These are phyloP conservation scores for Fusarium sp. DNA, from an alignment of 2,329 filamentous ascomycete genomes.

Conservation along the genomic window DNA sequence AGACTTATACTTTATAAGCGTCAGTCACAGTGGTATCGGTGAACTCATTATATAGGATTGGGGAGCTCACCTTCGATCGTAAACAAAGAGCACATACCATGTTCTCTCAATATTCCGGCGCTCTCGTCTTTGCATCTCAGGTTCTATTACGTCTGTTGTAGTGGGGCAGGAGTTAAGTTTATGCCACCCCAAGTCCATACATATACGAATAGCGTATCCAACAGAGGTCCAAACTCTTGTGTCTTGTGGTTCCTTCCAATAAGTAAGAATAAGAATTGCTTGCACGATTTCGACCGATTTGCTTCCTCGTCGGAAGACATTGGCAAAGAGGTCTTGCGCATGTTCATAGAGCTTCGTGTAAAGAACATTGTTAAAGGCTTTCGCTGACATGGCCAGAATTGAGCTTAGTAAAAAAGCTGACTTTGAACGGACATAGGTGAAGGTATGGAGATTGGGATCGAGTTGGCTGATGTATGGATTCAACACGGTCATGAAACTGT, in stretches of 20 bases:
- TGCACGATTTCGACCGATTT: not conserved
- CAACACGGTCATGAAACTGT: not conserved
- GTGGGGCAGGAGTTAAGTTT: not conserved
- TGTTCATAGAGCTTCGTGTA: not conserved
- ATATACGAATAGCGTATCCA: not conserved
- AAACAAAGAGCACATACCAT: constrained; percentile 1
- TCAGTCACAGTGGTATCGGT: not conserved
- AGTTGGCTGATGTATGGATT: constrained; percentile 3
- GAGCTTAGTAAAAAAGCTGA: not conserved
- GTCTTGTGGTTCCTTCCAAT: not conserved
- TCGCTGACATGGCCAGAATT: not conserved
- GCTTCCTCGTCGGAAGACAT: not conserved
- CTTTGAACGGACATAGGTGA: not conserved
- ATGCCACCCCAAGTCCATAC: not conserved
- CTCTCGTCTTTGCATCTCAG: not conserved
- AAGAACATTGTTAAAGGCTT: not conserved
- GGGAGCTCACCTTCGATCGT: not conserved
- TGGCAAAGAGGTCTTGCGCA: not conserved
- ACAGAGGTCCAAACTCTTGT: not conserved
- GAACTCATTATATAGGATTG: too few species aligned
- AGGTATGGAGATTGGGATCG: not conserved
- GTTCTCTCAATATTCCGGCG: not conserved
- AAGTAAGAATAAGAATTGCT: not conserved
- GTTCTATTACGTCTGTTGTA: accelerated
- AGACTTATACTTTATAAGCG: not conserved